Evolutionary conservation across 2,329 filamentous ascomycete species (phyloP), one percentile per base, ranked within the genome.

Genomic region (Colletotrichum tropicicola): DNA sequence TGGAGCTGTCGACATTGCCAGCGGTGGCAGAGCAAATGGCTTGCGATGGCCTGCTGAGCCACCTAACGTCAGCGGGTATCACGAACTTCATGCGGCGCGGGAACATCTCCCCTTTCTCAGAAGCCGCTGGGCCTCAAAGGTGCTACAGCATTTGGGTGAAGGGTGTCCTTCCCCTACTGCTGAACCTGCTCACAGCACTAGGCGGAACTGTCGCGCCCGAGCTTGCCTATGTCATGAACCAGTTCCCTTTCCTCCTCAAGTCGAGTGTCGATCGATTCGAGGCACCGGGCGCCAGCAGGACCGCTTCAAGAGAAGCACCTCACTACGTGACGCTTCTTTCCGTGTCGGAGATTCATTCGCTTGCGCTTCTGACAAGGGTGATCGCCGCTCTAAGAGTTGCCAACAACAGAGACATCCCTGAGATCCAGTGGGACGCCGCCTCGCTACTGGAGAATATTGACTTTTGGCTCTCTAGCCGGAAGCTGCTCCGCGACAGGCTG

Each of bases 121-220:
- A 92, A 6, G 87, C 87, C 13, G 83, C 88, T 4, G 85, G 90
- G 2, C 80, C 87, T 0, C 87, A 89, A 67, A 89, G 95, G 25
- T 89, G 97, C 73, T 97, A 97, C 80, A 87, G 87, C 55, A 94
- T 98, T 72, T 99, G 96, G 96, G 89, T 89, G 19, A 91, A 92
- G 69, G 96, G 93, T 2, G 87, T 98, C 61, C 83, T 99, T 4
- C 96, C 96, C 0, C 82, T 99, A 17, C 91, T 95, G 65, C 85
- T 99, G 45, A 98, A 98, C 75, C 84, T 99, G 27, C 86, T 99
- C 19, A 89, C 91, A 64, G 89, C 92, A 10, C 88, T 99, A 17
- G 93, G 94, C 10, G 86, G 89, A 1, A 91, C 92, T 2, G 89
- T 97, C 48, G 94, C 94, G 0, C 88, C 91, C 0, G 96, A 99